Evolutionary conservation across 2,329 filamentous ascomycete species (phyloP), one percentile per base, ranked within the genome.

Genomic region (Fusarium scirpi): DNA sequence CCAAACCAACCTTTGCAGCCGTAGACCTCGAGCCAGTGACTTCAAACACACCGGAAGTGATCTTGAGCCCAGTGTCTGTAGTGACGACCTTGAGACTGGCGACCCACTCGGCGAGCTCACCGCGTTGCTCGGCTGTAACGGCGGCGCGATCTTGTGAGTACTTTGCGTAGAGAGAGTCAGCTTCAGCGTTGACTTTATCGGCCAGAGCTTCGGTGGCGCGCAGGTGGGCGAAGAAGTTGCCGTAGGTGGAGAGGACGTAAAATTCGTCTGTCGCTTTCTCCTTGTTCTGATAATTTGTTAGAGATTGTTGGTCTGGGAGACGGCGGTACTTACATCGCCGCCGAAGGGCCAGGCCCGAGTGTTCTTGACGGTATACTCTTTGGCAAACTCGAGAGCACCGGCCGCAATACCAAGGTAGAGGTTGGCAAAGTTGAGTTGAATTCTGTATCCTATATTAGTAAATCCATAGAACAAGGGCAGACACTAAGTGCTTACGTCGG

Each of bases 231-330:
- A 87, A 90, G 74, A 87, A 90, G 74, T 87, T 89, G 25, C 89
- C 89, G 69, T 92, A 91, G 6, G 86, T 85, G 46, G 87, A 85
- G 18, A 91, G 82, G 55, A 92, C 86, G 75, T 91, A 91, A 74
- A 89, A 90, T 60, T 91, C 89, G 6, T 91, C 89, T 0, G 84
- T 85, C 0, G 86, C 82, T 2, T 82, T 83, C 5, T 86, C 82
- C 63, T 91, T 91, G 76, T 82, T 82, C 80, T 83, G 5, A 5
- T 2, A 0, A 0, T 7, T 1, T 24, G 9, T 48, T 34, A 52
- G 13, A 9, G 1, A 2, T 10, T 38, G 18, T 32, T 5, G 1
- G 0, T 1, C 7, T 32, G 8, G 1, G 13, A 1, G 22, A 4
- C 1, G 0, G 3, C 15, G 5, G 10, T 1, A 75, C 80, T 64